Conservation (phyloP, 257 asterid genomes). For the Lithospermum erythrorhizon region DNA sequence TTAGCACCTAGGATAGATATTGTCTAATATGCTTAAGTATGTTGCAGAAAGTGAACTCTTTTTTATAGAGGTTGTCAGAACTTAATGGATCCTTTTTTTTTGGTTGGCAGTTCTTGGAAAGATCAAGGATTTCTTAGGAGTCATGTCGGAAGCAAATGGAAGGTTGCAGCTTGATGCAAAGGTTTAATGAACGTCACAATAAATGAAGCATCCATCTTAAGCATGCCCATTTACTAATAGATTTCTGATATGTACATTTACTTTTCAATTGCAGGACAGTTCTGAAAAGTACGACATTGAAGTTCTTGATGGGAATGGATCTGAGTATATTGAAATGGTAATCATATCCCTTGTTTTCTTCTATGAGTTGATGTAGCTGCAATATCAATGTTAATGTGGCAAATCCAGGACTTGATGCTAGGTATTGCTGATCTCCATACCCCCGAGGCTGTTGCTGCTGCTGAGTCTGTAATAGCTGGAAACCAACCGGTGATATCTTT, state of each 20-base stretch:
- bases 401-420: constrained; percentile 67
- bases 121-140: constrained; percentile 65
- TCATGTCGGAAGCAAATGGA: constrained; percentile 61
- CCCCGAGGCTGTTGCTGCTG: constrained; percentile 89
- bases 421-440: constrained; percentile 90
- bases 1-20: neutral
- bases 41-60: too few relatives aligned
- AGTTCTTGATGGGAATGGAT: constrained; percentile 55
- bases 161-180: constrained; percentile 46
- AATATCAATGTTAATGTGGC: neutral
- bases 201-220: neutral
- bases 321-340: constrained; percentile 76
- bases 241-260: neutral
- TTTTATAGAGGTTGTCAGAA: neutral
- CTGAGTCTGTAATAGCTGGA: constrained; percentile 77
- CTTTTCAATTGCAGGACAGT: constrained; percentile 33
- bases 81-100: neutral
- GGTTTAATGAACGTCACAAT: constrained; percentile 16
- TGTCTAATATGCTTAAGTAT: neutral
- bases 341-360: neutral
- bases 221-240: neutral
- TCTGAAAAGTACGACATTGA: constrained; percentile 61
- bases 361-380: neutral
- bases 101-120: constrained; percentile 54
- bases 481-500: constrained; percentile 25